Base-by-base conservation (phyloP, 768 basidiomycete genomes). In the Chlorophyllum brunneum region DNA sequence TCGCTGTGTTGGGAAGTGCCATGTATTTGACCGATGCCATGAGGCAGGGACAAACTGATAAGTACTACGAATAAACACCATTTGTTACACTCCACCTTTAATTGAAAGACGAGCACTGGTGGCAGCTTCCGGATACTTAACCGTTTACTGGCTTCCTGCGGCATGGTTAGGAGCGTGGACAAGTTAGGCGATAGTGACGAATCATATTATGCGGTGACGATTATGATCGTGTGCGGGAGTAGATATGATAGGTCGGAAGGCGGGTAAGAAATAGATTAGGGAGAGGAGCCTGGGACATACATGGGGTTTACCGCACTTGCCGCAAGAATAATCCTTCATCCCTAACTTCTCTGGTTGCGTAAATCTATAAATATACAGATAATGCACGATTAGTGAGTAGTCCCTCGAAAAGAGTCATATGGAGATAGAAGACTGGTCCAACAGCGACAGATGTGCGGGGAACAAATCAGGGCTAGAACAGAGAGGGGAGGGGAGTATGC, bases 91-190 rank as follows among this genome's bases (percentile, higher is more conserved):
- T 59, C 45, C 54, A 90, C 95, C 79, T 98, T 98, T 74, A 98
- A 86, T 64, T 98, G 95, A 60, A 98, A 91, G 58, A 88, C 91
- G 41, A 98, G 71, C 0, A 95, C 93, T 0, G 90, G 86, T 0
- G 95, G 94, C 6, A 98, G 74, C 58, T 85, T 87, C 44, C 80
- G 82, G 59, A 98, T 85, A 59, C 87, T 90, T 44, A 98, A 72
- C 5, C 90, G 83, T 63, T 95, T 93, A 58, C 82, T 91, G 0
- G 88, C 89, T 59, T 87, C 84, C 80, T 91, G 64, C 10, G 39
- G 24, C 20, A 52, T 36, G 27, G 13, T n/a, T 3, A n/a, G 15
- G n/a, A n/a, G n/a, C n/a, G n/a, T n/a, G n/a, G n/a, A n/a, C n/a
- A n/a, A n/a, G n/a, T n/a, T n/a, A n/a, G n/a, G n/a, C n/a, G n/a